Conservation (phyloP, 2,329 filamentous ascomycete species). For the Fusarium scirpi region DNA sequence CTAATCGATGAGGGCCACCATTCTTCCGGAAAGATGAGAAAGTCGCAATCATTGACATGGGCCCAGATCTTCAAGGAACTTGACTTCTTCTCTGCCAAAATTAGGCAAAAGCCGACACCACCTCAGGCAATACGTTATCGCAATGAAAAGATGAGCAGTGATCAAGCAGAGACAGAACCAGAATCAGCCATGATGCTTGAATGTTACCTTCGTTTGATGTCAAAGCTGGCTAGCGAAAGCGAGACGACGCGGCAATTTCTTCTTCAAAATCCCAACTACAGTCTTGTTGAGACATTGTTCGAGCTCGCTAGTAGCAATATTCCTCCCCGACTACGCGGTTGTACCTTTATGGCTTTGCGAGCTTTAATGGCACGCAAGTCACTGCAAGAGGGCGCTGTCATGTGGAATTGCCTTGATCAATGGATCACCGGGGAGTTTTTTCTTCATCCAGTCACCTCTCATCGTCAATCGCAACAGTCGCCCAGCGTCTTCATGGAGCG, state of each 20-base stretch:
- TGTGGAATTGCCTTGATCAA: constrained; percentile 85
- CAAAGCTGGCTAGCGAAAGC: constrained; percentile 83
- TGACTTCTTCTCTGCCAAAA: constrained; percentile 82
- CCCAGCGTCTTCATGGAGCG: constrained; percentile 66
- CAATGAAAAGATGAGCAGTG: constrained; percentile 69
- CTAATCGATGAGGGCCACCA: constrained; percentile 85
- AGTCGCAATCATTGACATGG: constrained; percentile 90
- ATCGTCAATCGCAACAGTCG: constrained; percentile 50
- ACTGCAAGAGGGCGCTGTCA: constrained; percentile 71
- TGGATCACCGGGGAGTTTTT: constrained; percentile 77
- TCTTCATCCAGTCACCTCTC: constrained; percentile 50
- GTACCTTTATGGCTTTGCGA: constrained; percentile 82
- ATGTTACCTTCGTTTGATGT: constrained; percentile 88
- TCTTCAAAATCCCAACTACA: constrained; percentile 72
- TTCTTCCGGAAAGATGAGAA: constrained; percentile 80
- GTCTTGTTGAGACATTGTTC: constrained; percentile 79
- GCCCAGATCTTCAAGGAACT: constrained; percentile 92
- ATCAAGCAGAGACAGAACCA: constrained; percentile 83
- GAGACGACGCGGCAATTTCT: constrained; percentile 78
- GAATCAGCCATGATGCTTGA: constrained; percentile 98
- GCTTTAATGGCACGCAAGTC: constrained; percentile 82
- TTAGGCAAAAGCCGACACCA: constrained; percentile 75
- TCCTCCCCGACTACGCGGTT: constrained; percentile 81
- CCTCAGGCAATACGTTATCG: constrained; percentile 60
- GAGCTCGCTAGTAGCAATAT: constrained; percentile 83